These are phyloP conservation scores for Camelina hispida DNA, from an alignment of 345 rosid genomes.

Conservation along the genomic window DNA sequence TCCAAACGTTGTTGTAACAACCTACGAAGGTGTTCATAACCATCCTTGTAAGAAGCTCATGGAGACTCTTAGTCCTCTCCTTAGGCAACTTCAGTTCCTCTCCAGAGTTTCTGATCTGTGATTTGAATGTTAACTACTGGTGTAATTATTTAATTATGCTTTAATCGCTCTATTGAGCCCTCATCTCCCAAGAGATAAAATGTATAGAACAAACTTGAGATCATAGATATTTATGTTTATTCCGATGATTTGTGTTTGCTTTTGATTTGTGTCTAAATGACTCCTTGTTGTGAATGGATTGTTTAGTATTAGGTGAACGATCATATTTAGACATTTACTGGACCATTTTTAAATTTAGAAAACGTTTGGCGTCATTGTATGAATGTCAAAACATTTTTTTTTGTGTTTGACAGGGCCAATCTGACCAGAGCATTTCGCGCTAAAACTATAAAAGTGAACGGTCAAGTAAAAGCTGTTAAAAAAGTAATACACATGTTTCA, in stretches of 20 bases:
- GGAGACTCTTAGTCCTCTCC: slow-evolving; percentile 93
- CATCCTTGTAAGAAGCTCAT: slow-evolving; percentile 92
- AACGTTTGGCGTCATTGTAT: background rate
- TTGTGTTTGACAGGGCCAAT: no score
- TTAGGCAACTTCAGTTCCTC: slow-evolving; percentile 87
- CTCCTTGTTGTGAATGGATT: background rate
- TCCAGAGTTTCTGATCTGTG: slow-evolving; percentile 48
- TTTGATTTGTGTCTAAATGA: background rate
- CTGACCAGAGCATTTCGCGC: background rate
- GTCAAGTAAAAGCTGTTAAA: background rate
- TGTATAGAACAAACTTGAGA: slow-evolving; percentile 26
- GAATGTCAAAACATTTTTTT: background rate
- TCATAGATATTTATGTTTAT: slow-evolving; percentile 5
- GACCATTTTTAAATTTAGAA: background rate
- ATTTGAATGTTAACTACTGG: slow-evolving; percentile 14
- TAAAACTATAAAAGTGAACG: background rate
- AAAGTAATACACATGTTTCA: background rate
- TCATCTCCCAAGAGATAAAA: slow-evolving; percentile 26
- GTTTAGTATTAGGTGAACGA: slow-evolving; percentile 8
- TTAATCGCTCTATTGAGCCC: slow-evolving; percentile 27
- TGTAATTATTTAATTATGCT: slow-evolving; percentile 26
- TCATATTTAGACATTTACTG: background rate
- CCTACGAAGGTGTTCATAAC: slow-evolving; percentile 83
- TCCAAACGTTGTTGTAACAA: slow-evolving; percentile 76
- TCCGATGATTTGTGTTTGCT: background rate